Conservation (phyloP, 2,329 filamentous ascomycete species). For the Aspergillus costaricaensis region DNA sequence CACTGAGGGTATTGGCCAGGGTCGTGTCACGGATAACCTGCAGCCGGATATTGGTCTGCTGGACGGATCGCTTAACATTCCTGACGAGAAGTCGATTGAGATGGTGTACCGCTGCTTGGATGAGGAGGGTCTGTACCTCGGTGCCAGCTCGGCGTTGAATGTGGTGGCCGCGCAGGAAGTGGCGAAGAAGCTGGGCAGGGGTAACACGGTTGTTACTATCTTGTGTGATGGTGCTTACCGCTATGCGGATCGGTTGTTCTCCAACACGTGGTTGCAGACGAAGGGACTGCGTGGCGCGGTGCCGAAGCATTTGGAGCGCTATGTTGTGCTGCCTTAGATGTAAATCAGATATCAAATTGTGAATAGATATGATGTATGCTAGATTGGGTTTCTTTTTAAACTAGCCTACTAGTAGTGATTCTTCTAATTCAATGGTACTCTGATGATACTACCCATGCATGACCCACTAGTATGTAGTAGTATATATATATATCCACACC, state of each 20-base stretch:
- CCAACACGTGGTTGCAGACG: constrained; percentile 80
- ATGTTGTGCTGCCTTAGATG: constrained; percentile 75
- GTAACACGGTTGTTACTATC: constrained; percentile 89
- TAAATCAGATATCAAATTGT: neutral
- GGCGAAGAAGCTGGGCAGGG: constrained; percentile 83
- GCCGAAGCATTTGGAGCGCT: constrained; percentile 83
- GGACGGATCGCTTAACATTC: constrained; percentile 81
- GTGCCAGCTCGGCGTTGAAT: constrained; percentile 90
- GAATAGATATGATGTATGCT: neutral
- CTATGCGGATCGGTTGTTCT: constrained; percentile 93
- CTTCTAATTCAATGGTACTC: too few relatives aligned
- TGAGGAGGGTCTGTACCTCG: constrained; percentile 92
- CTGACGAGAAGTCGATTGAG: constrained; percentile 91
- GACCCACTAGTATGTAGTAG: too few relatives aligned
- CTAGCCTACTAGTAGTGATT: too few relatives aligned
- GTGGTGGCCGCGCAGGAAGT: constrained; percentile 94
- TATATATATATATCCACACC: too few relatives aligned
- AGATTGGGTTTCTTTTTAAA: too few relatives aligned
- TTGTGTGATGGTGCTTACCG: constrained; percentile 96
- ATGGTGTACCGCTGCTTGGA: constrained; percentile 98
- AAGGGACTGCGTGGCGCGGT: constrained; percentile 83
- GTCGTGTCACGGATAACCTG: constrained; percentile 93
- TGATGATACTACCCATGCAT: too few relatives aligned
- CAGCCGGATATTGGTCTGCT: constrained; percentile 78
- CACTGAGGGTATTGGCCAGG: constrained; percentile 97